Evolutionary conservation across 108 stramenopile genomes (phyloP), one percentile per base, ranked within the genome.

Genomic region (Conticribra guillardii): DNA sequence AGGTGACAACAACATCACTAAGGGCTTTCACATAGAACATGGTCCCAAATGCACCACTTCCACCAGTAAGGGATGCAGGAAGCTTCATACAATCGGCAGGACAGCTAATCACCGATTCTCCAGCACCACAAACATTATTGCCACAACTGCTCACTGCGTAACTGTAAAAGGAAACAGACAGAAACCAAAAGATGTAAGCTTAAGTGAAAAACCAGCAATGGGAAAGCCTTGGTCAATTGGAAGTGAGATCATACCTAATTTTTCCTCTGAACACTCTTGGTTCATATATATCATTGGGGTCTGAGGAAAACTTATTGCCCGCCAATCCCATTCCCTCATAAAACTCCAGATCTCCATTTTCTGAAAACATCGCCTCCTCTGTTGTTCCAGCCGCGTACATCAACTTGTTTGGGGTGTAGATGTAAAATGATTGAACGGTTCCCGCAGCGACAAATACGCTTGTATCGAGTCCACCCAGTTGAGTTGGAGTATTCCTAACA

Each of bases 21-120:
- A 60, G 59, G 1, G 71, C 60, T 71, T 44, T 71, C 9, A 71
- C 46, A 32, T 29, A 61, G 47, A 71, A 71, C 60, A 71, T 62
- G 17, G 71, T 52, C 8, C 60, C 60, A 27, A 19, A 21, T 14
- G 55, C 48, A 1, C 60, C 71, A 16, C 54, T 58, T 30, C 51
- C 2, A 17, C 44, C 71, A 26, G 16, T 54, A 45, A 32, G 21
- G 31, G 71, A 62, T 49, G 61, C 49, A 14, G 47, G n/a, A 5
- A 63, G 11, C 8, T 63, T 30, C 2, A 7, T 46, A 30, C 61
- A 63, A 19, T 63, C 61, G 18, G 61, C 14, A 9, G 61, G 61
- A 48, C 61, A 63, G 17, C 5, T 48, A n/a, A 15, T 28, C n/a
- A 29, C 17, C 1, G 46, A 16, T 19, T 63, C 61, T n/a, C 49